Evolutionary conservation across 306 rosid species (phyloP), one percentile per base, ranked within the genome.

Genomic region (Quercus mongolica): DNA sequence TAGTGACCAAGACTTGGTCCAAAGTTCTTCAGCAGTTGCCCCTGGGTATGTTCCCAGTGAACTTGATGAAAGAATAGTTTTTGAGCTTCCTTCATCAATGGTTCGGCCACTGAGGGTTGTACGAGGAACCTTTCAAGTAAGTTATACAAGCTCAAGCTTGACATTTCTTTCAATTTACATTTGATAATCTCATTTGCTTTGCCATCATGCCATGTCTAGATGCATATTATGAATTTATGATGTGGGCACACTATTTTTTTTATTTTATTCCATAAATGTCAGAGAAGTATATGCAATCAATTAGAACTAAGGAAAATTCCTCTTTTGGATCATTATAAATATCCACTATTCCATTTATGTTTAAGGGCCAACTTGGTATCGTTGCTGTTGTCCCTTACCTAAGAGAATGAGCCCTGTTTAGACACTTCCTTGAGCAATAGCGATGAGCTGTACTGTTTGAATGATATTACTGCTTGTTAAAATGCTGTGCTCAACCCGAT

Each of bases 51-150:
- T 95, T 83, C 97, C 97, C 18, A 91, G 96, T 81, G 98, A 91
- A 80, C 81, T 81, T 74, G 98, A 91, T 84, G 99, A 95, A 89
- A 93, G 92, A 85, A 95, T 95, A 80, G 83, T 93, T 85, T 88
- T 91, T 26, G 99, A 95, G 90, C 87, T 95, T 78, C 89, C 98
- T 54, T 87, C 98, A 76, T 89, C 94, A 30, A 91, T 95, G 97
- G 99, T 95, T 78, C 92, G 90, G 71, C 96, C 99, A 78, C 94
- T 93, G 72, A 90, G 85, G 84, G 91, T 95, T 76, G 75, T 93
- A 70, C 87, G 84, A 23, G 99, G 99, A 87, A 93, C 92, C 65
- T 95, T 95, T 85, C 99, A 95, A 89, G 99, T 89, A 88, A 85
- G 96, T 89, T 46, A 77, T 61, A 70, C 56, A 35, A 55, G 64